Conservation (phyloP, 371 early-diverging fungal genomes). For the Mortierella sp. region DNA sequence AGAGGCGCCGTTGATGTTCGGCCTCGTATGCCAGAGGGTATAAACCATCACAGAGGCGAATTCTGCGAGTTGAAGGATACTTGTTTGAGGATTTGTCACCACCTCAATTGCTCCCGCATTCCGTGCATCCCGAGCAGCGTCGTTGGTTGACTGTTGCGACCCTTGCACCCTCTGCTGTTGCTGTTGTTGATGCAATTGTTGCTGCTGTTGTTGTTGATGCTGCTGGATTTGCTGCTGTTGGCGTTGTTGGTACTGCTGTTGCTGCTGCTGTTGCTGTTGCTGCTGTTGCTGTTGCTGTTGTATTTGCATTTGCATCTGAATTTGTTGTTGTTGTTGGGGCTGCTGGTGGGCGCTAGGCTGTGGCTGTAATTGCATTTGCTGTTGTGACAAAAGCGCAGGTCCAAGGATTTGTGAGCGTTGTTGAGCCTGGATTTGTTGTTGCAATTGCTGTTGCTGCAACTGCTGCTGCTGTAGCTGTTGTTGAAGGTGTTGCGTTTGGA, state of each 20-base stretch:
- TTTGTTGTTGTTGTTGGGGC: conserved; percentile 22
- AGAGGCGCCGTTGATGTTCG: conserved; percentile 56
- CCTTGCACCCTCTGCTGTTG: conserved; percentile 19
- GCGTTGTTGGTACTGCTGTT: conserved; percentile 20
- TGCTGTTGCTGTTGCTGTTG: conserved; percentile 19
- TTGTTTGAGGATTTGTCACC: conserved; percentile 37
- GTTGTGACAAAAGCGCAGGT: neutral
- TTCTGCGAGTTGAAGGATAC: conserved; percentile 65
- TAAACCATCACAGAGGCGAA: conserved; percentile 77
- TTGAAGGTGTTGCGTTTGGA: conserved; percentile 21
- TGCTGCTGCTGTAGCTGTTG: conserved; percentile 30
- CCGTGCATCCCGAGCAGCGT: conserved; percentile 27
- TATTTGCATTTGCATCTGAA: conserved; percentile 22
- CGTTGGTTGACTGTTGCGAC: conserved; percentile 24
- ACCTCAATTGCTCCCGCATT: conserved; percentile 33
- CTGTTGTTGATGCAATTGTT: conserved; percentile 24
- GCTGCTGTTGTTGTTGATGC: conserved; percentile 21
- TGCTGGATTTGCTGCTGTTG: conserved; percentile 11
- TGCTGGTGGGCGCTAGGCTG: conserved; percentile 26
- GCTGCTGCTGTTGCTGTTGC: conserved; percentile 23
- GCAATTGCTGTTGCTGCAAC: conserved; percentile 24
- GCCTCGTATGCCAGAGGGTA: conserved; percentile 75
- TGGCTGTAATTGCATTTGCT: conserved; percentile 12
- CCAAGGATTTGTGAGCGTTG: conserved; percentile 27
- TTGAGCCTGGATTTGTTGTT: conserved; percentile 31